Base-by-base conservation (phyloP, 192 early-diverging fungal species). In the Coemansia sp. region DNA sequence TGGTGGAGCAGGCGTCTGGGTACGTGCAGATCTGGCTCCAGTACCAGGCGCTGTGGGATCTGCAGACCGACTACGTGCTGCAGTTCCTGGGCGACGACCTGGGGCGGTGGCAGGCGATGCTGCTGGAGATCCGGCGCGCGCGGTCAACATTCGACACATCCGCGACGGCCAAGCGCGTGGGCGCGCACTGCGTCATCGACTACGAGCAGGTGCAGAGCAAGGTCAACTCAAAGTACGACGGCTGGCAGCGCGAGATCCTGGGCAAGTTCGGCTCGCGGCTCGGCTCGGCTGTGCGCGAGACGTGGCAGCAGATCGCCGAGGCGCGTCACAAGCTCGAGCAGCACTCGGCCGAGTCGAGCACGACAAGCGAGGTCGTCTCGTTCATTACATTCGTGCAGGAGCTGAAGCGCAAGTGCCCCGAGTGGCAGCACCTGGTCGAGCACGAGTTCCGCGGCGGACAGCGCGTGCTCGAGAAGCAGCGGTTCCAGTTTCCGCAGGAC, bases 191-290 rank as follows among this genome's bases (percentile, higher is more conserved):
- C n/a, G 83, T 94, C 0, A 82, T 99, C 29, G 91, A 99, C 67
- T 99, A 98, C 74, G 95, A 91, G 63, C 93, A 95, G 71, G 95
- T 98, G n/a, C 98, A 98, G 73, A 84, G 87, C 49, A 99, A 98
- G 68, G 95, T 99, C 50, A 98, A 96, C 52, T 85, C 88, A 40
- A 94, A 95, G 66, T 98, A 99, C 82, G 98, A 98, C 62, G 84
- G 80, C 57, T 99, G 97, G 98, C 98, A 99, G 68, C 84, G 87
- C 28, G 98, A 99, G 64, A 89, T 98, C 19, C 83, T 97, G 31
- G 91, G 90, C 77, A 87, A 86, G 54, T 99, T 97, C 69, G 95
- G 94, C 5, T 72, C 65, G 50, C 88, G 87, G 64, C 77, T 99
- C 16, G 87, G 86, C 19, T 71, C 76, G 16, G 85, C 88, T 27